Percentiles rank a stretch among this genome's conserved stretches.
Conservation (phyloP, 495 filamentous ascomycete species). For the Bombardia bombarda region DNA sequence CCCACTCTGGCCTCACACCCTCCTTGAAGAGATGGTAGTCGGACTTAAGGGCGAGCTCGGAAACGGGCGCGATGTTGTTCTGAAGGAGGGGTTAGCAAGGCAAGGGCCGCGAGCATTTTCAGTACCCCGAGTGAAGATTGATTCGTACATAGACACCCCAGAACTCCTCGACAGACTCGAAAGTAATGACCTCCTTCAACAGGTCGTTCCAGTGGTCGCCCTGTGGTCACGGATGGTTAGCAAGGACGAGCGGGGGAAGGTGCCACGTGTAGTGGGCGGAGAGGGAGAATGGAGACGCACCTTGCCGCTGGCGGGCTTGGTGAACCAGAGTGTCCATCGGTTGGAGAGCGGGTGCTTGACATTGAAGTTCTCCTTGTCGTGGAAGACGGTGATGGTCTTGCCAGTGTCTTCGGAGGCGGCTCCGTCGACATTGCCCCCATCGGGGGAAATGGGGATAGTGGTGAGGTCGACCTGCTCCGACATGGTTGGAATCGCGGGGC, state of each 20-base stretch:
- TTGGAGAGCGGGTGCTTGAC: conserved; percentile 96
- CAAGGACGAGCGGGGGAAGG: no score
- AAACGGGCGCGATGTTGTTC: conserved; percentile 98
- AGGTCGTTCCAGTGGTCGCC: conserved; percentile 98
- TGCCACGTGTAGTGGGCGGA: no score
- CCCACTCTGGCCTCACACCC: conserved; percentile 95
- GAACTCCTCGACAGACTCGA: conserved; percentile 98
- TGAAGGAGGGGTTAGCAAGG: conserved; percentile 33
- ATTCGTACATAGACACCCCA: conserved; percentile 99
- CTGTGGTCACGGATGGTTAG: conserved; percentile 30
- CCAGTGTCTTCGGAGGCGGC: conserved; percentile 32
- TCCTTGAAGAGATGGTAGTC: conserved; percentile 99
- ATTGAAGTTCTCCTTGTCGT: conserved; percentile 96
- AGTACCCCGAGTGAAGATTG: no score
- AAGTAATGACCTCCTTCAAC: conserved; percentile 95
- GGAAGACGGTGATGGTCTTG: conserved; percentile 83
- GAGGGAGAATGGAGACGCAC: no score
- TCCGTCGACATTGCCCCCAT: conserved; percentile 36
- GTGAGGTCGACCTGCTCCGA: conserved; percentile 48
- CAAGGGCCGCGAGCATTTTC: no score
- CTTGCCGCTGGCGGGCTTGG: conserved; percentile 96
- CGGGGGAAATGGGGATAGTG: conserved; percentile 68
- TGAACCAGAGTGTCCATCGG: conserved; percentile 98
- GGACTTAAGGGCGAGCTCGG: conserved; percentile 91
- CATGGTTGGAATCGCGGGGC: conserved; percentile 17